Evolutionary conservation across 768 basidiomycete genomes (phyloP).

Genomic region (Serpula lacrymans): DNA sequence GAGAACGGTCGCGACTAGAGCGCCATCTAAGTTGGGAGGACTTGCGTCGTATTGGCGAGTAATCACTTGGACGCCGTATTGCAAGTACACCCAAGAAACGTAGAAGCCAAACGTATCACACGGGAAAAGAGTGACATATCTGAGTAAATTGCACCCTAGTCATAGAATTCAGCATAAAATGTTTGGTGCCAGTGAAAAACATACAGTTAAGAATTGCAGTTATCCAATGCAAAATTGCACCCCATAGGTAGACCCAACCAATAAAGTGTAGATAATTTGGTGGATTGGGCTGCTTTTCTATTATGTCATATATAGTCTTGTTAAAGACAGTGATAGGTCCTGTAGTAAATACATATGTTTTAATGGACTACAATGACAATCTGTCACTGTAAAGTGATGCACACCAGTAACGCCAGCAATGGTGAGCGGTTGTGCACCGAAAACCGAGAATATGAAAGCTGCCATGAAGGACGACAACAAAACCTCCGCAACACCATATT

Average conservation of each 20-base stretch:
- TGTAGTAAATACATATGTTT: constrained; percentile 19
- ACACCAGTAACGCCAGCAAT: constrained; percentile 88
- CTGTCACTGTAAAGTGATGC: constrained; percentile 4
- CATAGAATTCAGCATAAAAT: background rate
- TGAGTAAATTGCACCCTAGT: constrained; percentile 79
- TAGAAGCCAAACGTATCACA: constrained; percentile 94
- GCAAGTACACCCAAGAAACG: constrained; percentile 85
- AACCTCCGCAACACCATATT: constrained; percentile 90
- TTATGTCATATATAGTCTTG: constrained; percentile 82
- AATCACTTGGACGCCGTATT: constrained; percentile 85
- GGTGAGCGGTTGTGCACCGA: constrained; percentile 88
- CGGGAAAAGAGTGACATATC: constrained; percentile 85
- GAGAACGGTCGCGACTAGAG: constrained; percentile 65
- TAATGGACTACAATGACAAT: background rate
- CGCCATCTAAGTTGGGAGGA: constrained; percentile 36
- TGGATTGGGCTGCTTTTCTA: constrained; percentile 50
- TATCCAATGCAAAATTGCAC: constrained; percentile 80
- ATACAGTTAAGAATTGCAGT: constrained; percentile 76
- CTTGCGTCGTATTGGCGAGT: constrained; percentile 59
- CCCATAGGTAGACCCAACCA: constrained; percentile 93
- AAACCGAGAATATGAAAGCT: constrained; percentile 80
- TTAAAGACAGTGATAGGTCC: constrained; percentile 93
- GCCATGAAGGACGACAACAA: constrained; percentile 84
- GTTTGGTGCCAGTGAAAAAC: constrained; percentile 11
- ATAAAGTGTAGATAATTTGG: constrained; percentile 83